These are phyloP conservation scores for Caryopteris hybrid DNA, from an alignment of 305 asterid genomes.

Conservation along the genomic window DNA sequence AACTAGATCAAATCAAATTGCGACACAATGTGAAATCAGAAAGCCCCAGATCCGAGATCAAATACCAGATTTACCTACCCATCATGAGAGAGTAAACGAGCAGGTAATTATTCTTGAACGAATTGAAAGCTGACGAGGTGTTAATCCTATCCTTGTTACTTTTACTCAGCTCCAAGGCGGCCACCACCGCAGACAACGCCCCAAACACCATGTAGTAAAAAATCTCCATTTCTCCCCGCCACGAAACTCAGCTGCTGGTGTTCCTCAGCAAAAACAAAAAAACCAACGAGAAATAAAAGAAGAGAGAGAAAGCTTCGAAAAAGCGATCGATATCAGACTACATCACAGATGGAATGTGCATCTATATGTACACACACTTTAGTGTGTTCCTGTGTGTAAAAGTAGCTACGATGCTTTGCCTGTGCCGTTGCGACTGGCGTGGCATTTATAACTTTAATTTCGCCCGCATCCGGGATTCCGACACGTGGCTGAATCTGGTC, in stretches of 20 bases:
- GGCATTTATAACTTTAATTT: neutral
- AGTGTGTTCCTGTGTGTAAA: conserved; percentile 30
- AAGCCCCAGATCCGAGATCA: conserved; percentile 29
- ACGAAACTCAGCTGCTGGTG: conserved; percentile 10
- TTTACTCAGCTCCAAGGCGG: conserved; percentile 81
- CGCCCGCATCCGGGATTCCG: neutral
- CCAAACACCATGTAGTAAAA: conserved; percentile 86
- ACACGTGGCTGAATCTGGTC: conserved; percentile 28
- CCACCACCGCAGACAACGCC: conserved; percentile 64
- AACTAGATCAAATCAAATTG: conserved; percentile 17
- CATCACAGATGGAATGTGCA: neutral
- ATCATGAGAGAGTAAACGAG: conserved; percentile 97
- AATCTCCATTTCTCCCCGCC: conserved; percentile 56
- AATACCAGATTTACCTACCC: conserved; percentile 49
- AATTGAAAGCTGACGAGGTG: conserved; percentile 71
- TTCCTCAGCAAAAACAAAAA: neutral
- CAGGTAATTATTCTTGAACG: conserved; percentile 91
- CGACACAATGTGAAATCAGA: conserved; percentile 3
- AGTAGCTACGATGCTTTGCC: conserved; percentile 21
- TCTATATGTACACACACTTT: neutral
- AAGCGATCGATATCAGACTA: conserved; percentile 1
- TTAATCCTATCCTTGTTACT: conserved; percentile 81
- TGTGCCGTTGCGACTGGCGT: conserved; percentile 9
- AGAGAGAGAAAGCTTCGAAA: neutral
- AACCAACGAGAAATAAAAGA: neutral